Percentiles rank a stretch among this genome's conserved stretches.
These are phyloP conservation scores for Megacollybia marginata DNA, from an alignment of 768 basidiomycete species.

Conservation along the genomic window DNA sequence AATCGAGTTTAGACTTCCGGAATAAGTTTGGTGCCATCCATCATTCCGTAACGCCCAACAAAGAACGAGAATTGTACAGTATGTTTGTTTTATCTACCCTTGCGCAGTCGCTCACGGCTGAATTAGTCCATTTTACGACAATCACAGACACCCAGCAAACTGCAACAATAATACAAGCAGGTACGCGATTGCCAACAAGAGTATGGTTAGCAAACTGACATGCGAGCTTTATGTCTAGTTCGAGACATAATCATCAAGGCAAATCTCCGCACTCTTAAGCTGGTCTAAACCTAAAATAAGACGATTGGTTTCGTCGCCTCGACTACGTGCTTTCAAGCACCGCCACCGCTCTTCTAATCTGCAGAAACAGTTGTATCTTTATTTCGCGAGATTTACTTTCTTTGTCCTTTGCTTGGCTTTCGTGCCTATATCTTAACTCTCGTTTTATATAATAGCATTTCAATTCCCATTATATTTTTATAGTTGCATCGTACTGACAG, in stretches of 20 bases:
- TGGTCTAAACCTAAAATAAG: slow-evolving; percentile 10
- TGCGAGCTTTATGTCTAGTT: slow-evolving; percentile 17
- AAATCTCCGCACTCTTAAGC: slow-evolving; percentile 29
- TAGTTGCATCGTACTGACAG: too few relatives aligned
- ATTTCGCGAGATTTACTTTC: too few relatives aligned
- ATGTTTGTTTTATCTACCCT: slow-evolving; percentile 16
- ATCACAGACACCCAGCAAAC: slow-evolving; percentile 78
- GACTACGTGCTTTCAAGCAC: too few relatives aligned
- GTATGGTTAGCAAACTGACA: not conserved
- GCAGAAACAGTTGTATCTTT: too few relatives aligned
- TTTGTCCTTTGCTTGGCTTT: too few relatives aligned
- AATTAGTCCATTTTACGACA: slow-evolving; percentile 66
- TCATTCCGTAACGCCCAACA: slow-evolving; percentile 60
- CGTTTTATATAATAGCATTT: too few relatives aligned
- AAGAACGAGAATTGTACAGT: slow-evolving; percentile 69
- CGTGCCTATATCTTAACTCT: too few relatives aligned
- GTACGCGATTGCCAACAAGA: slow-evolving; percentile 28
- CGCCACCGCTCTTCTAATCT: too few relatives aligned
- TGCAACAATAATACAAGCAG: slow-evolving; percentile 63
- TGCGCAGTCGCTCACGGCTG: not conserved
- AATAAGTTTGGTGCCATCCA: slow-evolving; percentile 68
- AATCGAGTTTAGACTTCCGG: slow-evolving; percentile 49
- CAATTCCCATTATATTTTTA: too few relatives aligned
- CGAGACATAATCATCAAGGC: slow-evolving; percentile 36
- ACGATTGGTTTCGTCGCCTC: slow-evolving; percentile 1